Base-by-base conservation (phyloP, 768 basidiomycete genomes). In the Leccinum broughii region DNA sequence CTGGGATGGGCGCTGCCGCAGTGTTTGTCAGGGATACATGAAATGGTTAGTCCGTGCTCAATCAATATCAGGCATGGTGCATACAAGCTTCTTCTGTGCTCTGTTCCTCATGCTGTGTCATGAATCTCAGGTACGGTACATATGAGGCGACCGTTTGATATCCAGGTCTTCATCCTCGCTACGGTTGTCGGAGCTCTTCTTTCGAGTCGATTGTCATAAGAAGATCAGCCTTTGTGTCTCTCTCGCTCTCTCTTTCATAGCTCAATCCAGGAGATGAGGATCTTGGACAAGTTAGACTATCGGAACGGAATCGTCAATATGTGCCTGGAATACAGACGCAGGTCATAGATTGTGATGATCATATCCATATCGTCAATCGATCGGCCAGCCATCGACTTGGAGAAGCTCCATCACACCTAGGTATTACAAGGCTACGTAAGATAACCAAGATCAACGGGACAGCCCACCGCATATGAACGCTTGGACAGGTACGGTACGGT, bases 1-100 rank as follows among this genome's bases (percentile, higher is more conserved):
- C 88, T 13, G 91, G 93, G n/a, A 93, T 93, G 92, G 92, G 92
- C n/a, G 93, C 92, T 9, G 91, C 90, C 20, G 87, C 78, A 1
- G 78, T 92, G 15, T 92, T 92, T 72, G 74, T 91, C 3, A 77
- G 82, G 54, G 88, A 90, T 37, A 14, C 50, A 6, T 68, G 56
- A 67, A 22, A 37, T 4, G 32, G 30, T n/a, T 44, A 20, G 44
- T 20, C 17, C 20, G 20, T 46, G 20, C 20, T 46, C 20, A 20
- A 20, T 11, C 2, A 6, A 46, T 46, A 41, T 41, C 41, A 41
- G 17, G 41, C n/a, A 46, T 46, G 20, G 15, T 44, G n/a, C 41
- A 44, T 20, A 20, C n/a, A 10, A 44, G 41, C 10, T 37, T 10
- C 41, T 20, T 41, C 17, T n/a, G 41, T 20, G n/a, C 44, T 46